phyloP scores from a whole-genome alignment of 805 yeast species.

The Wickerhamiella parazyma region DNA sequence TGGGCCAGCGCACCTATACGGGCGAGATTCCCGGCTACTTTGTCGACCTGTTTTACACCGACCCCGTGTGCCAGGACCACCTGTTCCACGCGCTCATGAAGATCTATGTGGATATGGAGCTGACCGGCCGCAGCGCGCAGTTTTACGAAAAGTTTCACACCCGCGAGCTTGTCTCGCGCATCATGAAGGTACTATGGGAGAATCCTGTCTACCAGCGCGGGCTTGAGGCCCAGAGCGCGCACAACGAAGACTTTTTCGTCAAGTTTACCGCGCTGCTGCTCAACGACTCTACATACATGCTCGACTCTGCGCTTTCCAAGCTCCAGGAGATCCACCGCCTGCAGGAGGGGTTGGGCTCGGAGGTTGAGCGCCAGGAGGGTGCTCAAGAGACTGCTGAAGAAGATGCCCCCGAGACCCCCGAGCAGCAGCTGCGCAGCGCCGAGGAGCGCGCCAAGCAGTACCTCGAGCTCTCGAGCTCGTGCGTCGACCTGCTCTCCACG shows the following conservation, averaged over 20 bases:
- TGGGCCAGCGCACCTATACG: constrained; percentile 34
- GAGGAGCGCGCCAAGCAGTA: constrained; percentile 71
- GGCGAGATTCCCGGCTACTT: constrained; percentile 45
- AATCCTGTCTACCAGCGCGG: constrained; percentile 54
- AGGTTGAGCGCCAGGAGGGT: constrained; percentile 25
- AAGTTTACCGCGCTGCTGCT: constrained; percentile 88
- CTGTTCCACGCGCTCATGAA: constrained; percentile 73
- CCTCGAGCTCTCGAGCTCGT: constrained; percentile 70
- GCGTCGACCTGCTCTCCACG: constrained; percentile 61
- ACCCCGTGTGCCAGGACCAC: constrained; percentile 48
- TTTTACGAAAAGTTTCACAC: constrained; percentile 92
- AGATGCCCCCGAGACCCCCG: constrained; percentile 17
- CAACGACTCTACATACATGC: constrained; percentile 80
- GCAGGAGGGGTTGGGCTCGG: constrained; percentile 31
- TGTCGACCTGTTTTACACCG: constrained; percentile 48
- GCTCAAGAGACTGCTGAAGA: constrained; percentile 43
- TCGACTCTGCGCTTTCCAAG: constrained; percentile 81
- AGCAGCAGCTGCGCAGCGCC: constrained; percentile 41
- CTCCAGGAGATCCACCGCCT: constrained; percentile 62
- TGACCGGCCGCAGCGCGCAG: constrained; percentile 89
- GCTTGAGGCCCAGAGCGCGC: constrained; percentile 50
- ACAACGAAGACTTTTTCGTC: constrained; percentile 72
- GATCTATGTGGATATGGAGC: constrained; percentile 87
- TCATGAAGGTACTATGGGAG: constrained; percentile 74
- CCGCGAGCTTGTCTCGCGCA: constrained; percentile 71